A percentile compares a stretch with the other conserved stretches of the same genome.
These are phyloP conservation scores for Aspergillus affinis DNA, from an alignment of 495 filamentous ascomycete genomes.

Conservation along the genomic window DNA sequence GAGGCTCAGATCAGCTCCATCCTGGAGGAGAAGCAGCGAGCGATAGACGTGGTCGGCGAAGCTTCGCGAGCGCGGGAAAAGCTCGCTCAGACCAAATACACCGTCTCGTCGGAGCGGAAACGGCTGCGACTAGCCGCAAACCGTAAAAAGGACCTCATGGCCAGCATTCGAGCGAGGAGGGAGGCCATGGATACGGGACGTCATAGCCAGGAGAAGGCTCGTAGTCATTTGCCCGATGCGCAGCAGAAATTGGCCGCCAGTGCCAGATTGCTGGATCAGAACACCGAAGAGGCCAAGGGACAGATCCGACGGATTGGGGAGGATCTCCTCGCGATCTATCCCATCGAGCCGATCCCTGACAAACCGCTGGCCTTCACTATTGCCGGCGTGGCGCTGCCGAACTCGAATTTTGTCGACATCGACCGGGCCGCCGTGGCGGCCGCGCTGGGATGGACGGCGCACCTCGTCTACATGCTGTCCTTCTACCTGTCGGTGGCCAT, in stretches of 20 bases:
- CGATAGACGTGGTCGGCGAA: slow-evolving; percentile 43
- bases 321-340: slow-evolving; percentile 74
- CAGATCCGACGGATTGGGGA: slow-evolving; percentile 86
- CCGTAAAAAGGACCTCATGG: slow-evolving; percentile 61
- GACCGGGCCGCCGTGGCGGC: slow-evolving; percentile 72
- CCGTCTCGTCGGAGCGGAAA: slow-evolving; percentile 62
- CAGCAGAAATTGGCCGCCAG: slow-evolving; percentile 58
- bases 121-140: slow-evolving; percentile 58
- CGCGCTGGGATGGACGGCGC: slow-evolving; percentile 78
- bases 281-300: slow-evolving; percentile 63
- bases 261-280: slow-evolving; percentile 51
- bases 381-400: slow-evolving; percentile 71
- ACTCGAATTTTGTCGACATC: slow-evolving; percentile 65
- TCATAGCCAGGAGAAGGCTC: slow-evolving; percentile 54
- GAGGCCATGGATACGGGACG: slow-evolving; percentile 65
- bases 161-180: slow-evolving; percentile 63
- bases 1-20: slow-evolving; percentile 75
- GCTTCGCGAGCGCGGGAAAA: slow-evolving; percentile 66
- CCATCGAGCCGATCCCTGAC: slow-evolving; percentile 65
- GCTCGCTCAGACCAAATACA: slow-evolving; percentile 55
- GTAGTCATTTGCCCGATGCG: slow-evolving; percentile 47
- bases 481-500: slow-evolving; percentile 78
- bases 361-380: slow-evolving; percentile 75
- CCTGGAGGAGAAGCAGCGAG: slow-evolving; percentile 53
- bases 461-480: slow-evolving; percentile 71